Conservation (phyloP, 2,329 filamentous ascomycete genomes). For the Fusarium mexicanum region DNA sequence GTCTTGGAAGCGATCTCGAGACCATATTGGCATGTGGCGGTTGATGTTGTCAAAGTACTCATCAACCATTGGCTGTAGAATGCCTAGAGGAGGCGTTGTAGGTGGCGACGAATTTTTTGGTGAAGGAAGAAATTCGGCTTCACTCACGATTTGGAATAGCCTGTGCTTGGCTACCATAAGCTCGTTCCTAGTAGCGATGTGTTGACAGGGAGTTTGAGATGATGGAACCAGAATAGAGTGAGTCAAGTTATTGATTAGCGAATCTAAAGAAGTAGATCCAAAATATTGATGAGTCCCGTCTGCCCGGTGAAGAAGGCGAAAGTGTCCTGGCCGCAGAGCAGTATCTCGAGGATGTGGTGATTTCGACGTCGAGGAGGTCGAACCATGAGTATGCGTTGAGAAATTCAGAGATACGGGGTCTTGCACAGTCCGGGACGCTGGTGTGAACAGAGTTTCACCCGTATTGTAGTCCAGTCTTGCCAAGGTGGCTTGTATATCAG, state of each 20-base stretch:
- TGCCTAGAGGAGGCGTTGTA: background rate
- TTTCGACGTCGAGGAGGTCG: background rate
- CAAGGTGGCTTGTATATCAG: background rate
- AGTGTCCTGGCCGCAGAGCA: background rate
- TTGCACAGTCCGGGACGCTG: background rate
- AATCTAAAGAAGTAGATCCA: background rate
- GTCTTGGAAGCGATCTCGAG: background rate
- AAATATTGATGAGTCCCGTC: background rate
- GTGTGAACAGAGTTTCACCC: background rate
- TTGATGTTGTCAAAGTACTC: background rate
- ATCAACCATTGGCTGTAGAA: background rate
- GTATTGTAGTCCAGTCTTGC: background rate
- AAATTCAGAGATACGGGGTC: background rate
- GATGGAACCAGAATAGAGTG: background rate
- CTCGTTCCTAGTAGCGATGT: background rate
- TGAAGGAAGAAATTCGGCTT: background rate
- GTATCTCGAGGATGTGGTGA: background rate
- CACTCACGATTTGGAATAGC: background rate
- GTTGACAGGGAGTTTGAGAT: background rate
- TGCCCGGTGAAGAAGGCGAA: background rate
- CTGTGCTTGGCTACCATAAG: background rate
- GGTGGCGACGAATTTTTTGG: background rate
- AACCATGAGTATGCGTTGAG: background rate
- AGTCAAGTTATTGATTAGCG: background rate
- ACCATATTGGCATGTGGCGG: background rate